Evolutionary conservation across 192 early-diverging fungal species (phyloP).

Genomic region (Backusella psychrophila): DNA sequence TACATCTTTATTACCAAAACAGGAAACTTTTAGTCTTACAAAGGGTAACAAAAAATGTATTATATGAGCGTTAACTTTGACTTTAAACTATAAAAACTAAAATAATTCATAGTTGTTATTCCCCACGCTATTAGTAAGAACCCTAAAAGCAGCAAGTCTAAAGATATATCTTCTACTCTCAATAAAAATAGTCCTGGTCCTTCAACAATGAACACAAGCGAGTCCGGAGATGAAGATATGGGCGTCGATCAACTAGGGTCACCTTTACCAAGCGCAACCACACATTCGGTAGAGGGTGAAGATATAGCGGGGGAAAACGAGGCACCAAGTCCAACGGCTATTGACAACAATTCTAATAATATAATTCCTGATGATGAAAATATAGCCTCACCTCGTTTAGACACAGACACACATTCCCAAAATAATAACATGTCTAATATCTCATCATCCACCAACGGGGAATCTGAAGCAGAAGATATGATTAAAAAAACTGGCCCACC

Average conservation of each 20-base stretch:
- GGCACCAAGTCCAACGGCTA: not conserved
- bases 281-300: not conserved
- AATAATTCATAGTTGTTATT: not conserved
- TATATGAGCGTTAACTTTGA: not conserved
- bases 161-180: not conserved
- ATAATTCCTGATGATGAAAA: not conserved
- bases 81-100: not conserved
- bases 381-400: not conserved
- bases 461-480: not conserved
- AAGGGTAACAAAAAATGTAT: not conserved
- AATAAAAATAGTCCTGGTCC: not conserved
- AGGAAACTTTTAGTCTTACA: not conserved
- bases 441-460: not conserved
- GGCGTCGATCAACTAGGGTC: not conserved
- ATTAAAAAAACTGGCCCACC: not conserved
- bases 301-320: not conserved
- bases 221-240: not conserved
- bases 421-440: not conserved
- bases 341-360: not conserved
- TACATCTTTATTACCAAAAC: not conserved
- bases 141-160: no score
- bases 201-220: not conserved
- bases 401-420: not conserved
- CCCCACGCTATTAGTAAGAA: no score
- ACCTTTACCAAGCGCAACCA: not conserved